Evolutionary conservation across 1,284 basidiomycete species (phyloP).

Genomic region (Phenoliferia sp.): DNA sequence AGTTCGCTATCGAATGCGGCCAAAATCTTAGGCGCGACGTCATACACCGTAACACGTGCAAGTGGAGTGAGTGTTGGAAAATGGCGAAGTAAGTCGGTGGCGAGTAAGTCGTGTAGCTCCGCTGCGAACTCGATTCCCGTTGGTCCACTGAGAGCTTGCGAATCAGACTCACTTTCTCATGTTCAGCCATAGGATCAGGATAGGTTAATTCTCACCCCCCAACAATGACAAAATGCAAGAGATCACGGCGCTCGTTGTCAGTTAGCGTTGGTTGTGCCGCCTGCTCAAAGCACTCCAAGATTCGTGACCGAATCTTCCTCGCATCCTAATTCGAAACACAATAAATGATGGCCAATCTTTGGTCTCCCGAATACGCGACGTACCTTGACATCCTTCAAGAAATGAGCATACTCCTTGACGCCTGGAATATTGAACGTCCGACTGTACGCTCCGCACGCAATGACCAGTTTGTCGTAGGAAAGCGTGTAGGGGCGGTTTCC

Average conservation of each 20-base stretch:
- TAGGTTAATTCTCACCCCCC: conserved; percentile 51
- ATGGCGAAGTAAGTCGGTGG: conserved; percentile 61
- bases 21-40: conserved; percentile 37
- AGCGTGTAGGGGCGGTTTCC: conserved; percentile 49
- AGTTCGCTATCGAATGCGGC: conserved; percentile 36
- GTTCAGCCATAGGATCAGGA: conserved; percentile 8
- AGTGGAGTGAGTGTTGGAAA: conserved; percentile 37
- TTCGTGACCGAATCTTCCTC: conserved; percentile 65
- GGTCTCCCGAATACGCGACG: conserved; percentile 39
- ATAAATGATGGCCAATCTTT: conserved; percentile 58
- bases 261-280: conserved; percentile 66
- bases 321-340: conserved; percentile 58
- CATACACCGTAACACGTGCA: conserved; percentile 30
- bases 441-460: conserved; percentile 76
- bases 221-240: conserved; percentile 75
- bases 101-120: conserved; percentile 62
- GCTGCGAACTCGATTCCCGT: conserved; percentile 68
- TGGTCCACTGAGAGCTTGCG: neutral
- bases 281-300: conserved; percentile 75
- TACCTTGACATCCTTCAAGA: conserved; percentile 66
- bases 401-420: conserved; percentile 68
- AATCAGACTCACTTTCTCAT: neutral
- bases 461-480: conserved; percentile 72
- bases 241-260: conserved; percentile 58
- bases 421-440: conserved; percentile 58